Conservation (phyloP, 2,329 filamentous ascomycete species). For the Sarocladium brachiariae region DNA sequence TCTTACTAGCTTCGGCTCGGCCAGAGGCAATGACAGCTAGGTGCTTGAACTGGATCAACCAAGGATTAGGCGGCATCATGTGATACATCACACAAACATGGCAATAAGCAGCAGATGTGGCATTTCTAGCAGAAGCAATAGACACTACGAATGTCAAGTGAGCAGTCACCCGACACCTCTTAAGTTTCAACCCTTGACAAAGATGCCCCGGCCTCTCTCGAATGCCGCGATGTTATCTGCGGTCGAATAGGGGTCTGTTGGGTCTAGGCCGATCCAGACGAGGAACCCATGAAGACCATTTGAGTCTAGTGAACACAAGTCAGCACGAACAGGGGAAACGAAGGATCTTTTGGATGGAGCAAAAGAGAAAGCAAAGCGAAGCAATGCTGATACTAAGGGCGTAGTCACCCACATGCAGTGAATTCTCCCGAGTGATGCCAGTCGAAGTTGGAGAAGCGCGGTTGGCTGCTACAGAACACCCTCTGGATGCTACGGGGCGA, state of each 20-base stretch:
- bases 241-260: slow-evolving; percentile 23
- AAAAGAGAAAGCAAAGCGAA: neutral
- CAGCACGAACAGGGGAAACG: neutral
- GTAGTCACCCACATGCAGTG: slow-evolving; percentile 22
- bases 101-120: too few relatives aligned
- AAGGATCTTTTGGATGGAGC: neutral
- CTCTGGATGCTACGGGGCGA: slow-evolving; percentile 10
- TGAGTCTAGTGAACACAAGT: neutral
- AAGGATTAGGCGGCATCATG: too few relatives aligned
- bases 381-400: neutral
- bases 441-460: slow-evolving; percentile 18
- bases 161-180: too few relatives aligned
- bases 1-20: too few relatives aligned
- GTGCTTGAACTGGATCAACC: too few relatives aligned
- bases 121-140: too few relatives aligned
- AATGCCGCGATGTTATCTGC: slow-evolving; percentile 17
- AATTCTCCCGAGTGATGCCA: slow-evolving; percentile 19
- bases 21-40: too few relatives aligned
- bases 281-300: slow-evolving; percentile 27
- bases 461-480: slow-evolving; percentile 18
- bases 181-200: neutral
- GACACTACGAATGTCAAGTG: too few relatives aligned
- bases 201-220: slow-evolving; percentile 15
- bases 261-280: slow-evolving; percentile 26
- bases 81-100: too few relatives aligned